Base-by-base conservation (phyloP, 2,329 filamentous ascomycete genomes). In the Myriosclerotinia curreyana region DNA sequence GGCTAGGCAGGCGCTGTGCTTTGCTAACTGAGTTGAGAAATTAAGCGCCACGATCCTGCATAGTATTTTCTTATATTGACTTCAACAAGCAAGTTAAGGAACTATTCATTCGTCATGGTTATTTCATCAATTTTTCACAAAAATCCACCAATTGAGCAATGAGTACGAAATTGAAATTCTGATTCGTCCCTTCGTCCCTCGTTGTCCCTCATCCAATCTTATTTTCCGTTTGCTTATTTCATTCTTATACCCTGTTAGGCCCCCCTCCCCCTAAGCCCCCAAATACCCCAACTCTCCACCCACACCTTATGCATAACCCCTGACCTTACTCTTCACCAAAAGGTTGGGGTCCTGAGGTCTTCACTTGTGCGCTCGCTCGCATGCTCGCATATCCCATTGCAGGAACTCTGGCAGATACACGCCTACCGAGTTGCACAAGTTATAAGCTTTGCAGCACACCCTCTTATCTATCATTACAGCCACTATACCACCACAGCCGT, bases 1-100 rank as follows among this genome's bases (percentile, higher is more conserved):
- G 52, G 52, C n/a, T 20, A 17, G 17, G 28, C 40, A 17, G 42
- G 5, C 42, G 31, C 28, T 58, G 55, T 7, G 55, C 31, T 59
- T 25, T 48, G 55, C 42, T 48, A 28, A 25, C n/a, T 38, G n/a
- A 36, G 28, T n/a, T 48, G 42, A 49, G 11, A 48, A 38, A 40
- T 56, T 56, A 56, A 62, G 60, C 60, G 60, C 60, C 60, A 25
- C 31, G 28, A 46, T 22, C 51, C 51, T 22, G 51, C 60, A 62
- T 62, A 8, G 34, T 14, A 44, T 31, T 34, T 31, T 31, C 28
- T 31, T 31, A 25, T 62, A 31, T 61, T 31, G 17, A 61, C 20
- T 22, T 46, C 42, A 36, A 58, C 25, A 9, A 9, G 8, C 42
- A 58, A 46, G 40, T 58, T 7, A 25, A 34, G 25, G 20, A 54